phyloP scores from a whole-genome alignment of 257 asterid genomes.

The Scutellaria barbata region DNA sequence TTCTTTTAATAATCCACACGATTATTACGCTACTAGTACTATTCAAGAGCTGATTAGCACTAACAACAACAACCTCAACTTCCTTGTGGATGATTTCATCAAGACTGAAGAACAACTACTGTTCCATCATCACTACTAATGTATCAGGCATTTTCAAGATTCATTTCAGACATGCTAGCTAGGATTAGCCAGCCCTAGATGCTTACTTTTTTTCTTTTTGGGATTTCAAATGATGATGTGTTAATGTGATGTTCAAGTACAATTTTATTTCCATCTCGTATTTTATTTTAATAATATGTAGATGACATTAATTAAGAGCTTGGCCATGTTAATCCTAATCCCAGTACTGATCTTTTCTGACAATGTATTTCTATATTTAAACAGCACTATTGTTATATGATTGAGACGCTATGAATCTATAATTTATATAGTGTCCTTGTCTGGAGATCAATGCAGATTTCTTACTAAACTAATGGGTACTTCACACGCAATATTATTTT shows the following conservation, averaged over 20 bases:
- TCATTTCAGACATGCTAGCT: too few relatives aligned
- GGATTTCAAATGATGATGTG: too few relatives aligned
- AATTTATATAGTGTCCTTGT: slow-evolving; percentile 39
- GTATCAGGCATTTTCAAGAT: too few relatives aligned
- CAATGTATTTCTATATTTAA: slow-evolving; percentile 36
- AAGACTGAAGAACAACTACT: slow-evolving; percentile 51
- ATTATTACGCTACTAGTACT: slow-evolving; percentile 42
- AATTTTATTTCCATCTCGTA: background rate
- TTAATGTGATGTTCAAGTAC: background rate
- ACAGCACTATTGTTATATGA: slow-evolving; percentile 31
- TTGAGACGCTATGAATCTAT: slow-evolving; percentile 39
- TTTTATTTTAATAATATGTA: too few relatives aligned
- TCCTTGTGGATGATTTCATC: slow-evolving; percentile 56
- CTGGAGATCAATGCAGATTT: slow-evolving; percentile 39
- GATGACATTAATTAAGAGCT: background rate
- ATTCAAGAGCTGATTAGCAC: slow-evolving; percentile 73
- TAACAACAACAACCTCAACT: slow-evolving; percentile 37
- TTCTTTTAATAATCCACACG: slow-evolving; percentile 28
- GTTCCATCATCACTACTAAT: slow-evolving; percentile 25
- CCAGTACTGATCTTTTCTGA: slow-evolving; percentile 30
- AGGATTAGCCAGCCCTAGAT: too few relatives aligned
- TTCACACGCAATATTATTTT: slow-evolving; percentile 31
- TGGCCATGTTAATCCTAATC: slow-evolving; percentile 39
- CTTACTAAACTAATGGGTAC: slow-evolving; percentile 26
- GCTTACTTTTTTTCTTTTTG: too few relatives aligned